A percentile compares a stretch with the other conserved stretches of the same genome.
Evolutionary conservation across 1,284 basidiomycete genomes (phyloP).

Genomic region (Polyporus tsugae): DNA sequence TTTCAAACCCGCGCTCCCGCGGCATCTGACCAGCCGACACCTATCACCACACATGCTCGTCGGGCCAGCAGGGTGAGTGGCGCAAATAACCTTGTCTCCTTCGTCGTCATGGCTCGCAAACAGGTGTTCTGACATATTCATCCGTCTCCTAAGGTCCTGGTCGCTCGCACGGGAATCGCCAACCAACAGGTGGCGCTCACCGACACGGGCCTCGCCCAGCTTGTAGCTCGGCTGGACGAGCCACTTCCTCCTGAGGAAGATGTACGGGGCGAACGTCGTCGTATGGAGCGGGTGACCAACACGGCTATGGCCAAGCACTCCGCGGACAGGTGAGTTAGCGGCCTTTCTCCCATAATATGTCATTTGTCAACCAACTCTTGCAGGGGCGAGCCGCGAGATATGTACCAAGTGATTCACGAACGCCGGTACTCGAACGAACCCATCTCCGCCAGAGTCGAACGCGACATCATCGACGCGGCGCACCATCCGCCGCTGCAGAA

Average conservation of each 20-base stretch:
- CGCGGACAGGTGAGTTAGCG: slow-evolving; percentile 11
- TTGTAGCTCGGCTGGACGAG: slow-evolving; percentile 11
- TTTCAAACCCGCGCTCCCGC: not conserved
- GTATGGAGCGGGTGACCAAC: not conserved
- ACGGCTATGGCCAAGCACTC: not conserved
- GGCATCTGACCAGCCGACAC: not conserved
- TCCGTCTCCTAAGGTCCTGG: slow-evolving; percentile 10
- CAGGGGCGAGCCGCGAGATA: not conserved
- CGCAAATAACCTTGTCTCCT: too few relatives aligned
- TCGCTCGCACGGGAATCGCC: slow-evolving; percentile 13
- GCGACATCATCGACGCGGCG: slow-evolving; percentile 17
- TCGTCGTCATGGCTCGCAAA: not conserved
- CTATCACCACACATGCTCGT: not conserved
- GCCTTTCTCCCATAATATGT: not conserved
- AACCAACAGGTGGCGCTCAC: slow-evolving; percentile 21
- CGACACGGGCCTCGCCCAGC: slow-evolving; percentile 17
- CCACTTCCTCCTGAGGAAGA: not conserved
- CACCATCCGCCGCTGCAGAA: slow-evolving; percentile 8
- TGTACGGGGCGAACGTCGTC: slow-evolving; percentile 7
- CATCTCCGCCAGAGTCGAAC: not conserved
- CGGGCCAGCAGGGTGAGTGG: slow-evolving; percentile 7
- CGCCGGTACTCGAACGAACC: not conserved
- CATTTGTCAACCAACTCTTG: not conserved
- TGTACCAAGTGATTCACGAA: slow-evolving; percentile 3
- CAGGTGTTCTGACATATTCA: too few relatives aligned